Evolutionary conservation across 129 eudicot species (phyloP), one percentile per base, ranked within the genome.

Genomic region (Chrysanthemum makinoi): DNA sequence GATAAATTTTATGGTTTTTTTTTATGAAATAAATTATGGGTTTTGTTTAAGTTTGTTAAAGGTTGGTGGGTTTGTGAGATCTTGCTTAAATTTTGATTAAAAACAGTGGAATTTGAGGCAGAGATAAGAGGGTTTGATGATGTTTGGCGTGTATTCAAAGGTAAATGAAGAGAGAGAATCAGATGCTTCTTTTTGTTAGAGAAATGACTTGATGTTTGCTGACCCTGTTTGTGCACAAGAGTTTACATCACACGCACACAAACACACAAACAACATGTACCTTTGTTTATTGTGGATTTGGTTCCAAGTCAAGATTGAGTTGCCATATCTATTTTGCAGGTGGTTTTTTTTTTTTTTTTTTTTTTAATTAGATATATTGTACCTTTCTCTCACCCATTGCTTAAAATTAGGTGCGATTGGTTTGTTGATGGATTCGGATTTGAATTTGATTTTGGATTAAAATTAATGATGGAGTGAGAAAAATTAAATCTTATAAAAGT

Each of bases 101-200:
- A 39, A 66, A 63, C 39, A 72, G 57, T 62, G 70, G 53, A 64
- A 77, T 51, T 77, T 62, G 81, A 61, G 81, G 75, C 8, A 75
- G 73, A 66, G 67, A 57, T 14, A 16, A 69, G 59, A 22, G 56
- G 66, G 43, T 52, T 51, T 20, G 59, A 66, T 55, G 73, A 60
- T 49, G 19, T n/a, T 53, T 70, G 77, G 77, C 77, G 81, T 77
- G 81, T 70, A 70, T 77, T 70, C 81, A 70, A 77, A 71, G 81
- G 66, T 16, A 69, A 48, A 61, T 65, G 54, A 33, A 63, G 13
- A 54, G 63, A 73, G 61, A 72, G 48, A 68, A 68, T 13, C 59
- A 15, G 63, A 62, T 62, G 78, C 78, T 63, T 73, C 61, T 73
- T 62, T 35, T 35, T 35, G 7, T 35, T 35, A 35, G 44, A 35